A percentile compares a stretch with the other conserved stretches of the same genome.
These are phyloP conservation scores for barley (Hordeum vulgare) DNA, from an alignment of 176 grass and related monocot genomes.

Conservation along the genomic window MorexV3_pseudomolecules_assembly NC_058524.1:70023420-70023919, in stretches of 20 bases:
- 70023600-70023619: too few relatives aligned
- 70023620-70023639: too few relatives aligned
- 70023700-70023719: too few relatives aligned
- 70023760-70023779: too few relatives aligned
- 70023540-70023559: not conserved
- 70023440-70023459: conserved; percentile 63
- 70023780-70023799: not conserved
- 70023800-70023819: not conserved
- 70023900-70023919: not conserved
- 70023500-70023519: not conserved
- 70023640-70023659: too few relatives aligned
- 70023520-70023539: not conserved
- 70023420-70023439: conserved; percentile 39
- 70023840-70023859: not conserved
- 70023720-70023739: too few relatives aligned
- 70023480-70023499: conserved; percentile 18
- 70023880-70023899: not conserved
- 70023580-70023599: too few relatives aligned
- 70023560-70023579: too few relatives aligned
- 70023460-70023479: conserved; percentile 34
- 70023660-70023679: too few relatives aligned
- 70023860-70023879: conserved; percentile 11
- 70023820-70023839: not conserved
- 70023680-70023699: too few relatives aligned
- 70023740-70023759: too few relatives aligned